Evolutionary conservation across 106 monocot genomes (phyloP).

Genomic region (Apostasia shenzhenica): DNA sequence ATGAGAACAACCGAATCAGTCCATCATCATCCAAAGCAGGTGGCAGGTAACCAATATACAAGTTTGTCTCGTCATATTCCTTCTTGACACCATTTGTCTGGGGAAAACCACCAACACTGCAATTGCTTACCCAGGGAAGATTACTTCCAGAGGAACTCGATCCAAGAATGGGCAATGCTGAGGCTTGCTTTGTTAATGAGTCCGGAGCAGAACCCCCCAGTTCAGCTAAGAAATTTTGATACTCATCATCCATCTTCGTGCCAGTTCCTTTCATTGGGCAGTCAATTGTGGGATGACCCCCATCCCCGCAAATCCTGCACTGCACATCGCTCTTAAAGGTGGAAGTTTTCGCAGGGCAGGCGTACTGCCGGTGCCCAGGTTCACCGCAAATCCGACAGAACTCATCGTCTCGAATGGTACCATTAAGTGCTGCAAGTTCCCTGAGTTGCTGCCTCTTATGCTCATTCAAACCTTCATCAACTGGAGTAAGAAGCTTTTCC

Average conservation of each 20-base stretch:
- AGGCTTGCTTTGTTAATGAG: constrained; percentile 37
- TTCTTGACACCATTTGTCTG: constrained; percentile 48
- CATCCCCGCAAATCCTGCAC: constrained; percentile 95
- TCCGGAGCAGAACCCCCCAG: constrained; percentile 75
- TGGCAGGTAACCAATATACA: constrained; percentile 89
- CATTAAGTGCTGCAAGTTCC: constrained; percentile 89
- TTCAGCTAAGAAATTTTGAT: constrained; percentile 88
- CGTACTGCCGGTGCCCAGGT: constrained; percentile 84
- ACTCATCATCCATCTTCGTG: constrained; percentile 96
- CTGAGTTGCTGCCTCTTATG: constrained; percentile 93
- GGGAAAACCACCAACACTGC: not conserved
- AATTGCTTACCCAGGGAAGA: constrained; percentile 47
- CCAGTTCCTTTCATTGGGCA: constrained; percentile 87
- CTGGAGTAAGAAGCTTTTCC: constrained; percentile 84
- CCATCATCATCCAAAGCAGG: constrained; percentile 75
- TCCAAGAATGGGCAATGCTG: constrained; percentile 33
- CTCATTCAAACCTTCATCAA: constrained; percentile 90
- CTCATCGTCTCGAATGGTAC: constrained; percentile 93
- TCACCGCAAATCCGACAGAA: constrained; percentile 91
- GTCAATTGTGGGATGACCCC: constrained; percentile 89
- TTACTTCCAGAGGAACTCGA: constrained; percentile 34
- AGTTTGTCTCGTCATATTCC: constrained; percentile 86
- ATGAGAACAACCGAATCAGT: constrained; percentile 60
- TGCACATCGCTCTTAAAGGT: constrained; percentile 88
- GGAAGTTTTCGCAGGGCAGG: constrained; percentile 64